These are phyloP conservation scores for Heterobasidion occidentale DNA, from an alignment of 1,284 basidiomycete species.

Conservation along the genomic window DNA sequence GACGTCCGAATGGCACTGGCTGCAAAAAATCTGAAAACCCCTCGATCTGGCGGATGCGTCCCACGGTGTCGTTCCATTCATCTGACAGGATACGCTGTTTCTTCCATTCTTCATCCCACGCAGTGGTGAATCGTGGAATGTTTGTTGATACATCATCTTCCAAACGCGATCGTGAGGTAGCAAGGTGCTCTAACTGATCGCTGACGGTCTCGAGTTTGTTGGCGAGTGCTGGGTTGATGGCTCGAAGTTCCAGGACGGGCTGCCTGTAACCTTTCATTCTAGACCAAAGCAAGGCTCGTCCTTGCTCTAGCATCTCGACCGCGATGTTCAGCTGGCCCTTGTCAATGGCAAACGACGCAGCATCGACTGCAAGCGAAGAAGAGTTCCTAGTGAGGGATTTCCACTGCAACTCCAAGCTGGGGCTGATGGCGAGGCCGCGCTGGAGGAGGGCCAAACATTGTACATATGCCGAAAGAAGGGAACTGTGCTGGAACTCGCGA, in stretches of 20 bases:
- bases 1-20: constrained; percentile 14
- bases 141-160: neutral
- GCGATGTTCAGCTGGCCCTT: constrained; percentile 21
- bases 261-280: constrained; percentile 14
- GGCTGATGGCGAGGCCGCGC: neutral
- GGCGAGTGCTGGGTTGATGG: constrained; percentile 14
- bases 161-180: neutral
- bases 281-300: constrained; percentile 23
- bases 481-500: neutral
- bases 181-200: neutral
- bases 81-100: constrained; percentile 15
- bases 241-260: constrained; percentile 14
- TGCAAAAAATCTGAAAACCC: constrained; percentile 20
- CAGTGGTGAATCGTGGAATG: neutral
- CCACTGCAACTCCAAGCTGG: neutral
- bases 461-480: neutral
- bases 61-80: constrained; percentile 15
- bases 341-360: constrained; percentile 26
- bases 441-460: neutral
- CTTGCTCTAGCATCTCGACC: constrained; percentile 26
- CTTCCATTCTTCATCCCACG: constrained; percentile 12
- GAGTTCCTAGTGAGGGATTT: neutral
- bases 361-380: constrained; percentile 16
- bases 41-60: constrained; percentile 18
- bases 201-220: constrained; percentile 18